Evolutionary conservation across 495 filamentous ascomycete species (phyloP).

Genomic region (Penicillium cinerascens): DNA sequence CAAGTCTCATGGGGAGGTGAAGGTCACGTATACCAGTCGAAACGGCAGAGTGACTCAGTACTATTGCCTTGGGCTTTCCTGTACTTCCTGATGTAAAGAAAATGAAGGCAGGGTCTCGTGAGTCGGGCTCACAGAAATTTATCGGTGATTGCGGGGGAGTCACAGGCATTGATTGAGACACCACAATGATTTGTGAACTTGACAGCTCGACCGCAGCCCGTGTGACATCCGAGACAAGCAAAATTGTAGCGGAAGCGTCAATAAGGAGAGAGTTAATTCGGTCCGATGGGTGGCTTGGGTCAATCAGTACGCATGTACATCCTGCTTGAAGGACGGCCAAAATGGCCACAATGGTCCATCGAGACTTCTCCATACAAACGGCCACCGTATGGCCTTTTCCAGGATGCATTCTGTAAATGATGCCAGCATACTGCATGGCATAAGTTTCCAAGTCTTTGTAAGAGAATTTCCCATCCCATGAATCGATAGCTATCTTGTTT

Average conservation of each 20-base stretch:
- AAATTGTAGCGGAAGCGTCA: not conserved
- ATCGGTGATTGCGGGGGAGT: not conserved
- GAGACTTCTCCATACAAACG: constrained; percentile 57
- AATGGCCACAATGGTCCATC: constrained; percentile 32
- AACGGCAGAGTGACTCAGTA: constrained; percentile 35
- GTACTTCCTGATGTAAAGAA: constrained; percentile 42
- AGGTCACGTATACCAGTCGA: constrained; percentile 12
- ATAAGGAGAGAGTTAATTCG: not conserved
- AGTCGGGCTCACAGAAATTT: too few relatives aligned
- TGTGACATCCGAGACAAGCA: not conserved
- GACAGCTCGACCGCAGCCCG: not conserved
- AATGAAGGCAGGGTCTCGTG: too few relatives aligned
- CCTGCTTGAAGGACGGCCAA: constrained; percentile 54
- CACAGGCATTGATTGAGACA: not conserved
- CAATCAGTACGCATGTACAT: constrained; percentile 17
- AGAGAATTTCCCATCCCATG: constrained; percentile 18
- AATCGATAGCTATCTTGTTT: constrained; percentile 2
- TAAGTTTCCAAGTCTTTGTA: constrained; percentile 12
- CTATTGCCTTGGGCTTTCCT: constrained; percentile 41
- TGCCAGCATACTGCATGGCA: constrained; percentile 1
- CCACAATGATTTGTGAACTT: not conserved
- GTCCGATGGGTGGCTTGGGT: constrained; percentile 1
- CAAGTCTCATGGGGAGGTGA: not conserved
- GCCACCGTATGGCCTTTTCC: constrained; percentile 42
- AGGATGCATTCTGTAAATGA: constrained; percentile 13